phyloP scores from a whole-genome alignment of 371 early-diverging fungal species.

The Lichtheimia corymbifera region DNA sequence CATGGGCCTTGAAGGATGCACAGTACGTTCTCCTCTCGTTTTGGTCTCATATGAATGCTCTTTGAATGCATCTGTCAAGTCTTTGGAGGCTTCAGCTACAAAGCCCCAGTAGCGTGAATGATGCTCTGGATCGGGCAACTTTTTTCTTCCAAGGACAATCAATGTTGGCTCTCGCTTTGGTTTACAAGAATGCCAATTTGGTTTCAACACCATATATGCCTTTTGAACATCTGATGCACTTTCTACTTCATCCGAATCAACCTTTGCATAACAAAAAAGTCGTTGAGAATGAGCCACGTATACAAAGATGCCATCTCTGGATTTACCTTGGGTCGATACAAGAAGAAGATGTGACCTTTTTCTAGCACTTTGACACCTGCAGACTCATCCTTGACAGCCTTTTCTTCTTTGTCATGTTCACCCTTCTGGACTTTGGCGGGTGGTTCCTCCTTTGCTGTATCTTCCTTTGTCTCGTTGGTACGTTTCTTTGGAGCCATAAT shows the following conservation, averaged over 20 bases:
- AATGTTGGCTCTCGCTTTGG: constrained; percentile 25
- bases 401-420: not conserved
- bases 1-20: constrained; percentile 34
- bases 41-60: constrained; percentile 42
- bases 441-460: constrained; percentile 13
- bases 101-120: constrained; percentile 44
- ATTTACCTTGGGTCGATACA: constrained; percentile 49
- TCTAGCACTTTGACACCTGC: constrained; percentile 12
- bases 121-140: constrained; percentile 15
- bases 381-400: not conserved
- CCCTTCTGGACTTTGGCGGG: constrained; percentile 4
- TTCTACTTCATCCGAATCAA: constrained; percentile 25
- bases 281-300: not conserved
- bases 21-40: constrained; percentile 36
- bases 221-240: constrained; percentile 36
- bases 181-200: constrained; percentile 23
- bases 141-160: constrained; percentile 37
- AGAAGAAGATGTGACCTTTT: constrained; percentile 45
- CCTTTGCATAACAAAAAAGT: constrained; percentile 6
- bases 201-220: constrained; percentile 42
- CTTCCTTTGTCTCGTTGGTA: not conserved
- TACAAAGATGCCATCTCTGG: not conserved
- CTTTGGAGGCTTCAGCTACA: constrained; percentile 28
- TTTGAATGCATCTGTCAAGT: constrained; percentile 25
- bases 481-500: constrained; percentile 2